phyloP scores from a whole-genome alignment of 2,329 filamentous ascomycete species.

The Talaromyces verruculosus region DNA sequence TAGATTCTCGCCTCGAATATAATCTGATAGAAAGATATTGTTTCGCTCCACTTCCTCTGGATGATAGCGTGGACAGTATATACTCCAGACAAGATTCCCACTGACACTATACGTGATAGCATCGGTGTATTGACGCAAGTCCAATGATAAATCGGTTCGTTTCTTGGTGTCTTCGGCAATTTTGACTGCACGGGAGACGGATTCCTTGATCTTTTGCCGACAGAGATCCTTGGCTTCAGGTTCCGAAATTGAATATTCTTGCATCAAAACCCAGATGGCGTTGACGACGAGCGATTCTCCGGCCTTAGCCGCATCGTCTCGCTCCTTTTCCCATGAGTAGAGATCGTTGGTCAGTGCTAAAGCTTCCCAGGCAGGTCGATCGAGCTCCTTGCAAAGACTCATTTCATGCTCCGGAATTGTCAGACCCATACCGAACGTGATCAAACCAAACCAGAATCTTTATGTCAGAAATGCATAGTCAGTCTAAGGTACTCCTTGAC shows the following conservation, averaged over 20 bases:
- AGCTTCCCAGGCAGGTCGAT: slow-evolving; percentile 32
- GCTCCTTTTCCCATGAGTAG: slow-evolving; percentile 42
- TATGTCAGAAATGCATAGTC: neutral
- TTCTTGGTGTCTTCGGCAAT: slow-evolving; percentile 25
- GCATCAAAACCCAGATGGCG: slow-evolving; percentile 44
- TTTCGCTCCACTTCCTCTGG: slow-evolving; percentile 3
- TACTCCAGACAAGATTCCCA: slow-evolving; percentile 41
- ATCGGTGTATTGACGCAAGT: slow-evolving; percentile 33
- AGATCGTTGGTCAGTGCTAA: slow-evolving; percentile 42
- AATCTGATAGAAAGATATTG: neutral
- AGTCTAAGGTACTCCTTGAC: neutral
- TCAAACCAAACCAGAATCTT: slow-evolving; percentile 38
- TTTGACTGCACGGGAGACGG: slow-evolving; percentile 25
- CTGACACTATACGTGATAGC: slow-evolving; percentile 33
- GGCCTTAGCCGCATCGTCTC: slow-evolving; percentile 28
- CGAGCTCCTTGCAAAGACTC: slow-evolving; percentile 31
- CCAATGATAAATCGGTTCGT: slow-evolving; percentile 25
- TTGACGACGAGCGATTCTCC: slow-evolving; percentile 34
- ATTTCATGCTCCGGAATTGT: slow-evolving; percentile 40
- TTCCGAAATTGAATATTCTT: slow-evolving; percentile 32
- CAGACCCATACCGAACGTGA: slow-evolving; percentile 42
- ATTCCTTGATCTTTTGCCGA: slow-evolving; percentile 27
- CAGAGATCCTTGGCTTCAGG: slow-evolving; percentile 32
- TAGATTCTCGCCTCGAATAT: neutral
- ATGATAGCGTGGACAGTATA: slow-evolving; percentile 38